Evolutionary conservation across 2,329 filamentous ascomycete genomes (phyloP).

Genomic region (Scedosporium aurantiacum): DNA sequence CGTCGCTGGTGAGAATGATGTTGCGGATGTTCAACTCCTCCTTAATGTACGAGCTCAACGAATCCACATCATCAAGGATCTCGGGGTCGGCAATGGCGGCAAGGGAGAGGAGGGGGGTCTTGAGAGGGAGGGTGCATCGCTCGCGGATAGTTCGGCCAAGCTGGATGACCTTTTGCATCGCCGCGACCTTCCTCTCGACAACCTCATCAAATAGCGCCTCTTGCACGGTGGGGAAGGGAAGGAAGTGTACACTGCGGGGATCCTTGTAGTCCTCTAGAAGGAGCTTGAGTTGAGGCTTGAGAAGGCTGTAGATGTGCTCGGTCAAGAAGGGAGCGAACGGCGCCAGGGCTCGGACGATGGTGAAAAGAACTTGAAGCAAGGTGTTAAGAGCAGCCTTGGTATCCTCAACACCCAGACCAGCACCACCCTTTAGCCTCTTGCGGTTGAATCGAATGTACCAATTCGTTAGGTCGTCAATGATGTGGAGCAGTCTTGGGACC

Average conservation of each 20-base stretch:
- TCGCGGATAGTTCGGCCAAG: conserved; percentile 71
- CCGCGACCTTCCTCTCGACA: conserved; percentile 66
- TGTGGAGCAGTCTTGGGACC: conserved; percentile 60
- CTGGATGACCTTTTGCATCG: conserved; percentile 87
- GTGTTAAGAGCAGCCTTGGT: conserved; percentile 78
- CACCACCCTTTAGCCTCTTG: conserved; percentile 71
- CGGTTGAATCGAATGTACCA: conserved; percentile 91
- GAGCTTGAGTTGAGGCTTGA: conserved; percentile 67
- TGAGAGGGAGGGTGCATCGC: conserved; percentile 64
- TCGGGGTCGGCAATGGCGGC: conserved; percentile 71
- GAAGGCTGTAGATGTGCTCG: conserved; percentile 73
- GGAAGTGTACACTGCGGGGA: conserved; percentile 72
- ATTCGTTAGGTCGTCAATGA: conserved; percentile 82
- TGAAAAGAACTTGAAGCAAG: conserved; percentile 80
- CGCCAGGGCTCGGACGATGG: conserved; percentile 66
- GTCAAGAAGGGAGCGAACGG: conserved; percentile 87
- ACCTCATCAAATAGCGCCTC: conserved; percentile 70
- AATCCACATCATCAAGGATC: conserved; percentile 65
- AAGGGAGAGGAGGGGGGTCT: conserved; percentile 73
- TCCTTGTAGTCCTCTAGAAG: conserved; percentile 52
- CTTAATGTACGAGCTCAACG: conserved; percentile 66
- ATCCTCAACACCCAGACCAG: conserved; percentile 53
- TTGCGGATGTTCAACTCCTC: conserved; percentile 80
- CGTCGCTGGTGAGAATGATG: conserved; percentile 68
- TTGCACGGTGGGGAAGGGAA: conserved; percentile 70